Evolutionary conservation across 106 monocot species (phyloP).

Genomic region (Cymbidium sinense): DNA sequence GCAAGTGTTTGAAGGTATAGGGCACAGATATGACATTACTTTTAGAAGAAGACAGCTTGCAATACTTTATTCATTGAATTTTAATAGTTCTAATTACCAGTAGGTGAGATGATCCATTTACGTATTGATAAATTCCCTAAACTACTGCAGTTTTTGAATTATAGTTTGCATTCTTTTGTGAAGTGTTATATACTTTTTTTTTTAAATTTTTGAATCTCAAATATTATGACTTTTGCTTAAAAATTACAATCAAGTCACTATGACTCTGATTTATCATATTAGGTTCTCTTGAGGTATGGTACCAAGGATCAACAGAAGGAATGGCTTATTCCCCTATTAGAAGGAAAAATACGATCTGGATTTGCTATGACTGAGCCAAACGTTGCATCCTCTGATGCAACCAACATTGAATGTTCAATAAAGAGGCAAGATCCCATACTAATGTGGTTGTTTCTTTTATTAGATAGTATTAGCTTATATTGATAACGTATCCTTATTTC

Average conservation of each 20-base stretch:
- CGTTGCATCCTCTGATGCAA: constrained; percentile 99
- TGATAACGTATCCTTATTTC: neutral
- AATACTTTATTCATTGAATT: neutral
- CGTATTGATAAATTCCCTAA: no score
- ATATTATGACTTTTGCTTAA: neutral
- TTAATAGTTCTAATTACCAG: neutral
- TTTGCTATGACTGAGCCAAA: constrained; percentile 99
- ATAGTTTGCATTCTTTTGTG: neutral
- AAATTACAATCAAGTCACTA: neutral
- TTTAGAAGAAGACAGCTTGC: no score
- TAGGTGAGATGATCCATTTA: no score
- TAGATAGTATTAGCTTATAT: neutral
- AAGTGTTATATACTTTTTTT: neutral
- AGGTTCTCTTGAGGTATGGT: constrained; percentile 96
- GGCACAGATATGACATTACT: no score
- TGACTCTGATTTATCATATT: constrained; percentile 5
- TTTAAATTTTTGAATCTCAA: neutral
- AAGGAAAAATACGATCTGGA: constrained; percentile 92
- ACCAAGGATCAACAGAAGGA: constrained; percentile 72
- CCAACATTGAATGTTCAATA: constrained; percentile 95
- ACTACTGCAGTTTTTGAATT: neutral
- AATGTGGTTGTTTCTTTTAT: neutral
- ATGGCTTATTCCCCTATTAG: constrained; percentile 87
- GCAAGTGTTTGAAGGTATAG: no score
- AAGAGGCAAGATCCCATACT: constrained; percentile 36